Conservation (phyloP, 345 rosid species). For the Dimocarpus longan region DNA sequence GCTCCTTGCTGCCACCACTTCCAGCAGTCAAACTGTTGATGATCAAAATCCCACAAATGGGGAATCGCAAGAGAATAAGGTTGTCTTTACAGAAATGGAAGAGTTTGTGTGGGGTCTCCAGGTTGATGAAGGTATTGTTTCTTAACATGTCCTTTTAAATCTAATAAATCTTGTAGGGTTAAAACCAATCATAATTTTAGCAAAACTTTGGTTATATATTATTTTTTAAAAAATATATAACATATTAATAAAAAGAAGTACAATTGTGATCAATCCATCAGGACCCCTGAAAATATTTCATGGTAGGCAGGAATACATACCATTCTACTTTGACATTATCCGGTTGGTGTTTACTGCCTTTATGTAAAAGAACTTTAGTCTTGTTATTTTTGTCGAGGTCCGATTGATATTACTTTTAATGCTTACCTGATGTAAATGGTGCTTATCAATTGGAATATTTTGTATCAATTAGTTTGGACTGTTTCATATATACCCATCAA, state of each 20-base stretch:
- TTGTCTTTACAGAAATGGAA: conserved; percentile 91
- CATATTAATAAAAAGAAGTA: no score
- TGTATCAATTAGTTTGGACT: background rate
- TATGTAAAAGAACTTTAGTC: no score
- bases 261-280: no score
- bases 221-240: no score
- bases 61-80: conserved; percentile 74
- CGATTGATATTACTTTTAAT: background rate
- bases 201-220: no score
- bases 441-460: background rate
- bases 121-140: conserved; percentile 66
- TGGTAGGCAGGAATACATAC: no score
- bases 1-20: conserved; percentile 54
- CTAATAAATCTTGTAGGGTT: background rate
- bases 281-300: no score
- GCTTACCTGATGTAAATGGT: background rate
- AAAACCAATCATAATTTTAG: no score
- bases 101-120: conserved; percentile 95
- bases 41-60: conserved; percentile 46
- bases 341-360: no score
- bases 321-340: no score
- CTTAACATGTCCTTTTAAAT: background rate
- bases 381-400: no score
- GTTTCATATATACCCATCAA: background rate
- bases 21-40: conserved; percentile 44